phyloP scores from a whole-genome alignment of 495 filamentous ascomycete species.

The Aspergillus egyptiacus region DNA sequence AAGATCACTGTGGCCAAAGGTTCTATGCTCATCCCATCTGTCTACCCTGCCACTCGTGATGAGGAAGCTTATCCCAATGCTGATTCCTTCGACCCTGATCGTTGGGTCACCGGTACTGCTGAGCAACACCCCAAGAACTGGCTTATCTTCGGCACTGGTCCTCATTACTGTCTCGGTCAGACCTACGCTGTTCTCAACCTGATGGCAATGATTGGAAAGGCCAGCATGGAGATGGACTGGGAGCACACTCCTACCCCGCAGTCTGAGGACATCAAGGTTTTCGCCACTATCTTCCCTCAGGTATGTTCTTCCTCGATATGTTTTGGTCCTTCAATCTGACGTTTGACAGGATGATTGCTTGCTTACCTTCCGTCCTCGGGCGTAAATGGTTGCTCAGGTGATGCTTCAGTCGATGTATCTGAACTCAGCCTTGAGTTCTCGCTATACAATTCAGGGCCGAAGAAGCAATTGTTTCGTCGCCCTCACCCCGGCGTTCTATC shows the following conservation, averaged over 20 bases:
- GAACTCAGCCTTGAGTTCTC: neutral
- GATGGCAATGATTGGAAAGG: conserved; percentile 88
- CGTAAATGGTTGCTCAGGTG: conserved; percentile 23
- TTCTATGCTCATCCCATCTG: conserved; percentile 89
- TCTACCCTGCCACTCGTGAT: conserved; percentile 87
- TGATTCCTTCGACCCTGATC: conserved; percentile 79
- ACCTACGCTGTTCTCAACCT: conserved; percentile 87
- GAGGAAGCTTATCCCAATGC: conserved; percentile 88
- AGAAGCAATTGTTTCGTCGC: neutral
- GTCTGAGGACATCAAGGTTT: conserved; percentile 96
- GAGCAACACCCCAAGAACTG: conserved; percentile 95
- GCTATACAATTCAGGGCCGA: neutral
- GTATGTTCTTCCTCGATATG: conserved; percentile 45
- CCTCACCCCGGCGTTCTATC: conserved; percentile 29
- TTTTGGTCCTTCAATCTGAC: conserved; percentile 21
- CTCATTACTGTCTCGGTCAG: conserved; percentile 96
- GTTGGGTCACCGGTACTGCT: conserved; percentile 86
- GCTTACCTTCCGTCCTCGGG: conserved; percentile 39
- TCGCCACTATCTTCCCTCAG: conserved; percentile 96
- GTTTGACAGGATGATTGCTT: conserved; percentile 36
- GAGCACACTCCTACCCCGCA: conserved; percentile 70
- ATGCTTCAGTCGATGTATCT: conserved; percentile 17
- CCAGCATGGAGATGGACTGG: conserved; percentile 88
- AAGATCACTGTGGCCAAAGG: conserved; percentile 88
- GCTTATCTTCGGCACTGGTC: conserved; percentile 92